Evolutionary conservation across 768 basidiomycete genomes (phyloP), one percentile per base, ranked within the genome.

Genomic region (Suillus weaverae): DNA sequence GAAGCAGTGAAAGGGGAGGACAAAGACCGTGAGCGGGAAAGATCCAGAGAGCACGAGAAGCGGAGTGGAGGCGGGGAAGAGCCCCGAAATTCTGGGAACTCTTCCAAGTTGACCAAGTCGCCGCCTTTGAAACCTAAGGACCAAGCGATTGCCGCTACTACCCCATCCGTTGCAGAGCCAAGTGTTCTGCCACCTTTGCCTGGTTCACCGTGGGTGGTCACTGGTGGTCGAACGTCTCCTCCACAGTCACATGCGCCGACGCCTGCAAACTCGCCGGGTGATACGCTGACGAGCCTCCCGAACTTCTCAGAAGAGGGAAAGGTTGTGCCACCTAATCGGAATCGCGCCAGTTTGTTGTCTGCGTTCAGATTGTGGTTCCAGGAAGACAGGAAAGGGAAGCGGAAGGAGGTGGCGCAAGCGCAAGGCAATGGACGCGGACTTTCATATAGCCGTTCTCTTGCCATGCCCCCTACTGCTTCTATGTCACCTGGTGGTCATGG

Each of bases 311-410:
- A 70, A 33, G 79, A 75, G 1, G 70, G 70, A 60, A 83, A 80
- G 67, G 67, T 71, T 26, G 44, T 71, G 9, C 72, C 57, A 66
- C 80, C 80, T 26, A 78, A 83, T 36, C 83, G 89, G 30, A 89
- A 91, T 73, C 83, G 91, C 41, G 91, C 92, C 9, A 94, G 91
- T 72, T 74, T 99, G 35, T 79, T 98, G 57, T 88, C 90, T 3
- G 86, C 94, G 7, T 94, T 99, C 78, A 85, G 93, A 53, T 83
- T 89, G 66, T 95, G 96, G 93, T 97, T 98, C 78, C 87, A 94
- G 65, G 95, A 97, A 66, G 95, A 95, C 67, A 83, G 85, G 68
- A 95, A 93, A 73, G 89, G 94, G 5, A 97, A 96, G 79, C 84
- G 91, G 60, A 92, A 91, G 75, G 88, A 86, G 50, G 59, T 44